Conservation (phyloP, 2,329 filamentous ascomycete species). For the Domatiomyces catenatus region DNA sequence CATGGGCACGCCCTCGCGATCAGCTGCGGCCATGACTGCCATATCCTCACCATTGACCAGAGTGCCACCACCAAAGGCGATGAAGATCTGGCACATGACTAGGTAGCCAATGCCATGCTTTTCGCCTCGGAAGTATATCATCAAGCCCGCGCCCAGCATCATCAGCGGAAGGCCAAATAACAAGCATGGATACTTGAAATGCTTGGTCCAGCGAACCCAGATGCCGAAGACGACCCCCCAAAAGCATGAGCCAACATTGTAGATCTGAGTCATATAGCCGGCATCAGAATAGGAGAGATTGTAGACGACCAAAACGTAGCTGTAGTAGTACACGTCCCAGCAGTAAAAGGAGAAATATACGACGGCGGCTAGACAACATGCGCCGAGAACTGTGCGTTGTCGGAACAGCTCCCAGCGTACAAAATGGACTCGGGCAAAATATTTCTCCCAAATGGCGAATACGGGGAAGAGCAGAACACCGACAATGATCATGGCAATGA, state of each 20-base stretch:
- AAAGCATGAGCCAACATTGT: constrained; percentile 35
- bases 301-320: constrained; percentile 7
- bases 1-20: constrained; percentile 36
- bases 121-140: constrained; percentile 38
- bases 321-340: too few species aligned
- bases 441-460: constrained; percentile 42
- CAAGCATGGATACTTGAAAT: constrained; percentile 38
- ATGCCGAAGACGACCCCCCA: constrained; percentile 35
- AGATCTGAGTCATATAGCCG: constrained; percentile 34
- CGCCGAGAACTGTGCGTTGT: too few species aligned
- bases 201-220: constrained; percentile 31
- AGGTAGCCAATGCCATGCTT: constrained; percentile 33
- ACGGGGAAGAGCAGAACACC: constrained; percentile 37
- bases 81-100: constrained; percentile 40
- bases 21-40: constrained; percentile 35
- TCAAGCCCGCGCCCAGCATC: constrained; percentile 32
- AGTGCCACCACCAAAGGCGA: constrained; percentile 36
- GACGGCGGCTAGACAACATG: too few species aligned
- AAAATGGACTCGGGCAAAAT: constrained; percentile 35
- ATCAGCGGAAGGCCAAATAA: constrained; percentile 35
- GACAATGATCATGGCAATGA: constrained; percentile 37
- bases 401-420: constrained; percentile 34
- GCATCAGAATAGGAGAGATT: constrained; percentile 8
- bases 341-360: too few species aligned
- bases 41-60: constrained; percentile 38